phyloP scores from a whole-genome alignment of 768 basidiomycete species.

The Lactarius tabidus region DNA sequence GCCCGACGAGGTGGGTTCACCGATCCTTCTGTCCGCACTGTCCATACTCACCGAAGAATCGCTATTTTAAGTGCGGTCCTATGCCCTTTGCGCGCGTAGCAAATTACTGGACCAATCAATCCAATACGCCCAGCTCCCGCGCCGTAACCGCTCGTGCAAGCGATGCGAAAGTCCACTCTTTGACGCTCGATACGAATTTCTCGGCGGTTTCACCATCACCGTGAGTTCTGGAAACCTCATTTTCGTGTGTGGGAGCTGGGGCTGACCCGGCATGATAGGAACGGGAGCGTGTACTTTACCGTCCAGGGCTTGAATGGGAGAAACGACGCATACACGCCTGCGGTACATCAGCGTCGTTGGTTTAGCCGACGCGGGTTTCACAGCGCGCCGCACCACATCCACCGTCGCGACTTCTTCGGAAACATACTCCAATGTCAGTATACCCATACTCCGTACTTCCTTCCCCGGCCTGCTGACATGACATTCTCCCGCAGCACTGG shows the following conservation, averaged over 20 bases:
- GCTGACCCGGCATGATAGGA: not conserved
- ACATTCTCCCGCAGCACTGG: not conserved
- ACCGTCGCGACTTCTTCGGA: not conserved
- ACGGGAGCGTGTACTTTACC: slow-evolving; percentile 2
- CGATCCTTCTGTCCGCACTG: not conserved
- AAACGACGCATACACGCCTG: not conserved
- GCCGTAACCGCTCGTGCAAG: not conserved
- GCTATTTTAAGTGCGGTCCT: slow-evolving; percentile 4
- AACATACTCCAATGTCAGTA: not conserved
- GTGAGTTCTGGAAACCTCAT: not conserved
- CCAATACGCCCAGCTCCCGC: not conserved
- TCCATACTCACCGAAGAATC: not conserved
- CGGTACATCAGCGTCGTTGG: not conserved
- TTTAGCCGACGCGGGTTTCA: not conserved
- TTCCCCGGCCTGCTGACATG: not conserved
- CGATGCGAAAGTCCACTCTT: not conserved
- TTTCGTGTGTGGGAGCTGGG: not conserved
- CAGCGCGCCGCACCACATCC: not conserved
- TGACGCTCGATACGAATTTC: slow-evolving; percentile 1
- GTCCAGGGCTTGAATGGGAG: not conserved
- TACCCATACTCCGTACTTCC: not conserved
- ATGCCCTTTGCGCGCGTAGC: slow-evolving; percentile 11
- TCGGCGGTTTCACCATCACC: not conserved
- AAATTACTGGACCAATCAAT: not conserved
- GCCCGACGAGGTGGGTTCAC: slow-evolving; percentile 14